Percentiles rank a stretch among this genome's conserved stretches.
Conservation (phyloP, 768 basidiomycete species). For the Xanthoconium purpureum region DNA sequence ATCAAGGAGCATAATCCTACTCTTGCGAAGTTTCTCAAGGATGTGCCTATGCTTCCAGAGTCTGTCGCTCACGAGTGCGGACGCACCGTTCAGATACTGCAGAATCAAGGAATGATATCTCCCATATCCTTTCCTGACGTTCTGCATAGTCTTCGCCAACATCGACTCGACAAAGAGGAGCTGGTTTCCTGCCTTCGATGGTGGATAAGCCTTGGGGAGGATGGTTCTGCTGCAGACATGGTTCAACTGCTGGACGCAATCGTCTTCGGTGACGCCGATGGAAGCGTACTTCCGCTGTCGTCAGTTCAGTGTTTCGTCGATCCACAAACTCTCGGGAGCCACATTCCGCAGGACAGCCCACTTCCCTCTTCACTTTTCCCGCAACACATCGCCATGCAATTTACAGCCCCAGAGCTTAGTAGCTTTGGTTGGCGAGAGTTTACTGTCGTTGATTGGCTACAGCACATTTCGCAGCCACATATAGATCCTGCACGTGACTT, state of each 20-base stretch:
- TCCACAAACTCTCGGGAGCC: conserved; percentile 47
- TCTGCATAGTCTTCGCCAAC: conserved; percentile 64
- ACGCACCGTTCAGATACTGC: conserved; percentile 46
- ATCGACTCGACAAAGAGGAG: conserved; percentile 70
- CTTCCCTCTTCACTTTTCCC: conserved; percentile 12
- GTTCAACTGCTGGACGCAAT: conserved; percentile 63
- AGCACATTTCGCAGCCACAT: conserved; percentile 39
- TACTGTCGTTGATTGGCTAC: conserved; percentile 66
- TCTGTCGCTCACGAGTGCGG: not conserved
- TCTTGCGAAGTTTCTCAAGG: not conserved
- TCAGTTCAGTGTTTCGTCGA: conserved; percentile 72
- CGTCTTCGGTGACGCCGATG: conserved; percentile 49
- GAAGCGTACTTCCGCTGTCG: conserved; percentile 66
- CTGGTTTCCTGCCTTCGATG: conserved; percentile 83
- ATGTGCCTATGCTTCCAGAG: not conserved
- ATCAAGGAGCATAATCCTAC: not conserved
- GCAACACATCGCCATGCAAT: conserved; percentile 36
- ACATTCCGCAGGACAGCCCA: conserved; percentile 38
- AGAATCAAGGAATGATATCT: conserved; percentile 61
- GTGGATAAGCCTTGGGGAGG: conserved; percentile 57
- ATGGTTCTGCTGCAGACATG: conserved; percentile 34
- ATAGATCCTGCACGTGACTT: conserved; percentile 7
- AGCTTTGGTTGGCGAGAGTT: conserved; percentile 64
- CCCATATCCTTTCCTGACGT: conserved; percentile 50
- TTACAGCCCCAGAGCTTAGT: conserved; percentile 49